Evolutionary conservation across 495 filamentous ascomycete species (phyloP).

Genomic region (Annulohypoxylon bovei): DNA sequence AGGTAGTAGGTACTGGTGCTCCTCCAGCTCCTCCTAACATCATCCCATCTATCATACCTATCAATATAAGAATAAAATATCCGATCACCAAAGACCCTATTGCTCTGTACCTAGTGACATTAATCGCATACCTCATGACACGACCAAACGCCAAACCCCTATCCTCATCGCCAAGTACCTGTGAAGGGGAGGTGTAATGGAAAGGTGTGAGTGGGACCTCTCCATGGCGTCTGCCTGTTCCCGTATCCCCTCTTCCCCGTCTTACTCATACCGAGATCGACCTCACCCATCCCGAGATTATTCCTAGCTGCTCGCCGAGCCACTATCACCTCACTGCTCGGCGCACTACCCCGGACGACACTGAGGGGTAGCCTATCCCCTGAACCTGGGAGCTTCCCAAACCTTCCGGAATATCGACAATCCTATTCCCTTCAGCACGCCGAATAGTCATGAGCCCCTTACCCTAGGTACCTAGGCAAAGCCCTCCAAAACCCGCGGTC

Average conservation of each 20-base stretch:
- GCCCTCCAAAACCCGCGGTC: too few relatives aligned
- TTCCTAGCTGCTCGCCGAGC: not conserved
- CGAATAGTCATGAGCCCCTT: too few relatives aligned
- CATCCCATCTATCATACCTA: not conserved
- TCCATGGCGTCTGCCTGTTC: not conserved
- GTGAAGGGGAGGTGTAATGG: not conserved
- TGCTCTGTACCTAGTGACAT: too few relatives aligned
- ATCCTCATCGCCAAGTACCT: not conserved
- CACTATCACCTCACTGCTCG: not conserved
- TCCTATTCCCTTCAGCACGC: too few relatives aligned
- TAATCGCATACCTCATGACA: not conserved
- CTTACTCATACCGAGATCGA: slow-evolving; percentile 27
- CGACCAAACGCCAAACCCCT: not conserved
- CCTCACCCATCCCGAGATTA: not conserved
- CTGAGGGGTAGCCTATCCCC: not conserved
- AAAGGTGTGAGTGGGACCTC: slow-evolving; percentile 12
- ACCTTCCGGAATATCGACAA: not conserved
- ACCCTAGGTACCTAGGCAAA: too few relatives aligned
- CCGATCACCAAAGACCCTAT: too few relatives aligned
- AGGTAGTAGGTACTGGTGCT: not conserved
- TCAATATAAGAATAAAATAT: too few relatives aligned
- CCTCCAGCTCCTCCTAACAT: too few relatives aligned
- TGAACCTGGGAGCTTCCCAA: not conserved
- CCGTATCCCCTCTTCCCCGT: slow-evolving; percentile 9
- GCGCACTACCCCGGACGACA: too few relatives aligned